Conservation (phyloP, 805 yeast species). For the Torulaspora gathmanii region DNA sequence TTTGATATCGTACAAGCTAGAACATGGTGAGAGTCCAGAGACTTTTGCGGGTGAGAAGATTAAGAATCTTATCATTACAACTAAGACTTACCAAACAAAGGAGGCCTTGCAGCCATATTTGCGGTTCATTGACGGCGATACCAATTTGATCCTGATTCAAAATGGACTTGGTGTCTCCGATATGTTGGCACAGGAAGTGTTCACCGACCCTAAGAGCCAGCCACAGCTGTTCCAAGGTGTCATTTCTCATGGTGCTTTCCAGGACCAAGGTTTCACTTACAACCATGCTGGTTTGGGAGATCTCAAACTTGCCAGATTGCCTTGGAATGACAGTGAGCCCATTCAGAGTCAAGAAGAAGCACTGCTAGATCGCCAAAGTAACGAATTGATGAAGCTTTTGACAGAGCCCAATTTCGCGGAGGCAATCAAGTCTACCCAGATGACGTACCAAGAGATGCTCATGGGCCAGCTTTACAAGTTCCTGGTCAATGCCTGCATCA, state of each 20-base stretch:
- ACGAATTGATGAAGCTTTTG: constrained; percentile 31
- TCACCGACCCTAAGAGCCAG: constrained; percentile 45
- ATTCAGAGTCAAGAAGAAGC: constrained; percentile 23
- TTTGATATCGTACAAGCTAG: constrained; percentile 9
- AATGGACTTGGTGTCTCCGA: constrained; percentile 86
- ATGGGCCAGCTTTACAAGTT: constrained; percentile 70
- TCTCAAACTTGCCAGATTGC: constrained; percentile 54
- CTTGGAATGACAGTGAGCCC: constrained; percentile 34
- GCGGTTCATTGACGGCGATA: constrained; percentile 43
- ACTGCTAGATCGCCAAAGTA: constrained; percentile 14
- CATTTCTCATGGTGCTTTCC: constrained; percentile 78
- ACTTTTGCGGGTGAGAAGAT: constrained; percentile 35
- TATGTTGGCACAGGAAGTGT: constrained; percentile 45
- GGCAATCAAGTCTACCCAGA: constrained; percentile 29
- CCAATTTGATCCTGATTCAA: constrained; percentile 70
- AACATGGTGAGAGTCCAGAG: constrained; percentile 23
- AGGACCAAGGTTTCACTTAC: constrained; percentile 42
- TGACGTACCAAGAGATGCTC: constrained; percentile 46
- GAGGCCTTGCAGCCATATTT: constrained; percentile 55
- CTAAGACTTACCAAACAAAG: constrained; percentile 73
- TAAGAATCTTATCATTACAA: constrained; percentile 62
- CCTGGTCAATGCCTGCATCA: constrained; percentile 75
- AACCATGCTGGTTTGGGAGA: constrained; percentile 72
- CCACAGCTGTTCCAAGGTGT: constrained; percentile 74
- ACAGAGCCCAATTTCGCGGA: constrained; percentile 23